Conservation (phyloP, 768 basidiomycete species). For the Crucibulum laeve region DNA sequence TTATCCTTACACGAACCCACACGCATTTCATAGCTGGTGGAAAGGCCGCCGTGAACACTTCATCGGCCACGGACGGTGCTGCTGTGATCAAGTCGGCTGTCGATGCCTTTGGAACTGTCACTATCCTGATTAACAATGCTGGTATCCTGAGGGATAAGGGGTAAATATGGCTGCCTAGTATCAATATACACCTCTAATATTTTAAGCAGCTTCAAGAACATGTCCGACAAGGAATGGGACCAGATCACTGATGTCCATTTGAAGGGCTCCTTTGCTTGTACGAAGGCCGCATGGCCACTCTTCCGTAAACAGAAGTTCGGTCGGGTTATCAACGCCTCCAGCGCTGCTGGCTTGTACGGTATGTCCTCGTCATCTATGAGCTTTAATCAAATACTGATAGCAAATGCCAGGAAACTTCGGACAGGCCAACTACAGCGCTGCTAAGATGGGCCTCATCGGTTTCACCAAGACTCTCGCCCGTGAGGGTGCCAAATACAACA, state of each 20-base stretch:
- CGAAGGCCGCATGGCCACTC: constrained; percentile 93
- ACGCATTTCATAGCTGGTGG: constrained; percentile 65
- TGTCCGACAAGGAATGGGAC: constrained; percentile 94
- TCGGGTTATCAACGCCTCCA: constrained; percentile 90
- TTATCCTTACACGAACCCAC: constrained; percentile 1
- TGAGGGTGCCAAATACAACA: constrained; percentile 91
- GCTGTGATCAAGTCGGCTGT: constrained; percentile 85
- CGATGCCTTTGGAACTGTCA: constrained; percentile 77
- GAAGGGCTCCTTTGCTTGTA: constrained; percentile 89
- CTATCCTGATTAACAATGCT: constrained; percentile 95
- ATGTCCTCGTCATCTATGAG: constrained; percentile 13
- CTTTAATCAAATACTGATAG: not conserved
- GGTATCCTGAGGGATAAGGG: constrained; percentile 83
- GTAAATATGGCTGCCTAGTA: too few species aligned
- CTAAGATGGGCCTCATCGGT: constrained; percentile 92
- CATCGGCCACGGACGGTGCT: constrained; percentile 82
- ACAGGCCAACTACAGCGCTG: constrained; percentile 96
- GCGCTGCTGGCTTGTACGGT: constrained; percentile 93
- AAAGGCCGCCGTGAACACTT: constrained; percentile 81
- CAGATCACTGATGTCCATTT: constrained; percentile 85
- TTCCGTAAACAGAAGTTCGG: constrained; percentile 96
- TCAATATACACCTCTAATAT: not conserved
- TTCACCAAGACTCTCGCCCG: constrained; percentile 92
- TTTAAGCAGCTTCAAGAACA: constrained; percentile 81
- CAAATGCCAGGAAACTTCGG: constrained; percentile 77